Evolutionary conservation across 805 yeast genomes (phyloP).

Genomic region (Lipomyces sp.): DNA sequence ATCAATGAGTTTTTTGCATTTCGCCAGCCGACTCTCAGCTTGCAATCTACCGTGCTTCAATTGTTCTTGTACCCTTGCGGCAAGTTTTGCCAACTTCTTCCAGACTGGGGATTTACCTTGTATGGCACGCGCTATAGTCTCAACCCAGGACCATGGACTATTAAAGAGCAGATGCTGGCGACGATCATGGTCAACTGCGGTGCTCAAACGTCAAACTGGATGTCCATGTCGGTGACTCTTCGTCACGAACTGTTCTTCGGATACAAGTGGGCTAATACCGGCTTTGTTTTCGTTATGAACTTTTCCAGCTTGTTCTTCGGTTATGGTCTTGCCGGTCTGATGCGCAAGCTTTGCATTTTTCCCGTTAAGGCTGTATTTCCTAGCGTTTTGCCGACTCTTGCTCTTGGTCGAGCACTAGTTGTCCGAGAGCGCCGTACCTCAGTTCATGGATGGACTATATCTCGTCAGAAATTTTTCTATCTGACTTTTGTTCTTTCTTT

Average conservation of each 20-base stretch:
- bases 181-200: slow-evolving; percentile 39
- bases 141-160: slow-evolving; percentile 59
- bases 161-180: slow-evolving; percentile 59
- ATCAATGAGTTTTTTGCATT: slow-evolving; percentile 57
- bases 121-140: slow-evolving; percentile 41
- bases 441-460: slow-evolving; percentile 59
- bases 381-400: slow-evolving; percentile 46
- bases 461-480: slow-evolving; percentile 50
- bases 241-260: slow-evolving; percentile 11
- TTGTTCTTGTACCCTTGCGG: slow-evolving; percentile 64
- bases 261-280: slow-evolving; percentile 39
- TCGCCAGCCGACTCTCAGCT: slow-evolving; percentile 54
- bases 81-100: slow-evolving; percentile 29
- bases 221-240: slow-evolving; percentile 1
- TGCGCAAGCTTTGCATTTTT: slow-evolving; percentile 49
- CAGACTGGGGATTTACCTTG: slow-evolving; percentile 18
- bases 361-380: slow-evolving; percentile 56
- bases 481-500: slow-evolving; percentile 44
- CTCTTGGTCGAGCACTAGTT: slow-evolving; percentile 50
- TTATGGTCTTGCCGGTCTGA: slow-evolving; percentile 61
- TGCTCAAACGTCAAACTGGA: slow-evolving; percentile 14
- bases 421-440: slow-evolving; percentile 43
- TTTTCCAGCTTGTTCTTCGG: slow-evolving; percentile 61
- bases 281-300: slow-evolving; percentile 52
- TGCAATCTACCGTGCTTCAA: slow-evolving; percentile 59